These are phyloP conservation scores for Tylopilus rubrobrunneus DNA, from an alignment of 768 basidiomycete species.

Conservation along the genomic window DNA sequence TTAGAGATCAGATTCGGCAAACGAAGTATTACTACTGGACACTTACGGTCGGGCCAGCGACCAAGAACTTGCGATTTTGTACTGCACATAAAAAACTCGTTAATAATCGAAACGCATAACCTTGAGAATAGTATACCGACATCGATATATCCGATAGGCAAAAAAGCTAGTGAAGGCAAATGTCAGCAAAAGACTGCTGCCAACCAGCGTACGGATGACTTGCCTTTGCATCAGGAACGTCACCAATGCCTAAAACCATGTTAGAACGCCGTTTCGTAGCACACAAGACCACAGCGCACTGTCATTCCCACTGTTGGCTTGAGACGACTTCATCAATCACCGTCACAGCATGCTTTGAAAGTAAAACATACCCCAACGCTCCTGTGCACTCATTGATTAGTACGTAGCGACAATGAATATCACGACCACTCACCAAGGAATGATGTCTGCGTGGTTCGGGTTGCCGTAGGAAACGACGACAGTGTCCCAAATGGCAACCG, in stretches of 20 bases:
- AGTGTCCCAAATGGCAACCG: conserved; percentile 22
- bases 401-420: neutral
- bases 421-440: conserved; percentile 20
- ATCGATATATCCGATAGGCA: conserved; percentile 21
- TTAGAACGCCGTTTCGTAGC: neutral
- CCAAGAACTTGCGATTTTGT: too few species aligned
- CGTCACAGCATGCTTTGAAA: neutral
- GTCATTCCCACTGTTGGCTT: conserved; percentile 22
- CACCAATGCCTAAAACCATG: conserved; percentile 16
- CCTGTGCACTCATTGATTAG: conserved; percentile 9
- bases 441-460: conserved; percentile 2
- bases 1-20: too few species aligned
- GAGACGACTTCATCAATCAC: neutral
- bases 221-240: conserved; percentile 26
- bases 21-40: too few species aligned
- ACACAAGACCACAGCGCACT: conserved; percentile 4
- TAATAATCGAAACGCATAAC: too few species aligned
- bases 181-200: neutral
- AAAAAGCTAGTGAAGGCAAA: conserved; percentile 17
- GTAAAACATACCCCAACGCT: conserved; percentile 19
- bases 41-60: too few species aligned
- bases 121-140: neutral
- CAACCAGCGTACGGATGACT: neutral
- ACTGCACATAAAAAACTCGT: too few species aligned
- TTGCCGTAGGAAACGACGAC: conserved; percentile 21